Base-by-base conservation (phyloP, 2,329 filamentous ascomycete genomes). In the Moelleriella libera region DNA sequence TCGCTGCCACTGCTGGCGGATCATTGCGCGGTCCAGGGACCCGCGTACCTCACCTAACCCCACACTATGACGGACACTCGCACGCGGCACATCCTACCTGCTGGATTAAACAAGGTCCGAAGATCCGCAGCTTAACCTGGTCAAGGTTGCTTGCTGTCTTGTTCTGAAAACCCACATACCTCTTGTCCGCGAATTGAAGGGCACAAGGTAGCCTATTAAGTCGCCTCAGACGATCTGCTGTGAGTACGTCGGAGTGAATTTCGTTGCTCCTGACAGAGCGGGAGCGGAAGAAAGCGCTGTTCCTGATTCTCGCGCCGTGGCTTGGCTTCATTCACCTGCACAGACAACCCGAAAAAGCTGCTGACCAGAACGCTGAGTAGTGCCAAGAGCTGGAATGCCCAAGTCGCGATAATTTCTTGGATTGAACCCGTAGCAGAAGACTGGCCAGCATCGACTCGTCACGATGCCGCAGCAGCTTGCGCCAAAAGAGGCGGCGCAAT, bases 401-500 rank as follows among this genome's bases (percentile, higher is more conserved):
- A 21, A 21, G 21, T 21, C 21, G 21, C 21, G 21, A 21, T 21
- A 21, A 21, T 21, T 21, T 21, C 21, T 21, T 21, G 21, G 21
- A 21, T 21, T 21, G 21, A 21, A 21, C 2, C 21, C 21, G 21
- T 21, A 21, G 21, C 21, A 21, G 21, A 21, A 21, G 21, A 21
- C 21, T 21, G 21, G 2, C 21, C 21, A 21, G 21, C 21, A 21
- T 21, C 21, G 21, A 21, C 21, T 30, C 30, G 42, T 32, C 52
- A 65, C 62, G 55, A 85, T 86, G 83, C 80, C 82, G 56, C 82
- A 88, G 67, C 76, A 75, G 61, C 73, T 89, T 51, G 80, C 75
- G 60, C 81, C 88, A 61, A 97, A 97, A 71, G 92, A 98, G 76
- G 81, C 81, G 58, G 83, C 89, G 64, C 83, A 96, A 70, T 98